These are phyloP conservation scores for Blastomyces emzantsi DNA, from an alignment of 2,329 filamentous ascomycete genomes.

Conservation along the genomic window DNA sequence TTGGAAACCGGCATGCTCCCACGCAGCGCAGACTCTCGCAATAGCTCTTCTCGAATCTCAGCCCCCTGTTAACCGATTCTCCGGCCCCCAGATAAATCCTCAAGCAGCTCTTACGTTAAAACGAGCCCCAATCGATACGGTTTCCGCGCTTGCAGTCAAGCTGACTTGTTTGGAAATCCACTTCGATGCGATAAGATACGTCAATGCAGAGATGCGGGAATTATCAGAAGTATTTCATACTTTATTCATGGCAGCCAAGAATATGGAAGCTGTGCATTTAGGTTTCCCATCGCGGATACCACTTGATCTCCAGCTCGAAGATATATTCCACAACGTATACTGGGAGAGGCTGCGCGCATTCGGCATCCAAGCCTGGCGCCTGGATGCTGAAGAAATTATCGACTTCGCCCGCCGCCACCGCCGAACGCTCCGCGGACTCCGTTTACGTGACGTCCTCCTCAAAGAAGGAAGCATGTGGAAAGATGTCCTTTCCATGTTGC, in stretches of 20 bases:
- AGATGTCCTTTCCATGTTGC: conserved; percentile 49
- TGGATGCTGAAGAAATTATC: conserved; percentile 53
- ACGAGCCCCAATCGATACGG: conserved; percentile 38
- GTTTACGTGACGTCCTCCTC: conserved; percentile 53
- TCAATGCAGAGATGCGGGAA: conserved; percentile 49
- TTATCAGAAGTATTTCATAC: conserved; percentile 50
- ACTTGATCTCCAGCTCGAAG: conserved; percentile 49
- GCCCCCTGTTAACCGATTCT: conserved; percentile 52
- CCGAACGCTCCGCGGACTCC: conserved; percentile 48
- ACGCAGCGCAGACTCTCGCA: conserved; percentile 51
- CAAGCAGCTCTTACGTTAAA: conserved; percentile 48
- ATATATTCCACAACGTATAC: conserved; percentile 53
- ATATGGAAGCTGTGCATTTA: conserved; percentile 55
- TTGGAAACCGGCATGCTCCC: conserved; percentile 55
- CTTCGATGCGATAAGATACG: conserved; percentile 50
- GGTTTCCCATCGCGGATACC: conserved; percentile 53
- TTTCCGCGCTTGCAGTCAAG: conserved; percentile 46
- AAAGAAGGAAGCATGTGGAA: conserved; percentile 53
- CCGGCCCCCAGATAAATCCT: conserved; percentile 54
- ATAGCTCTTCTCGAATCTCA: conserved; percentile 48
- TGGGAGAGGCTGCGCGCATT: conserved; percentile 56
- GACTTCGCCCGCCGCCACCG: conserved; percentile 48
- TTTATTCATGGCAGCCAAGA: conserved; percentile 51
- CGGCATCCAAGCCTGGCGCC: conserved; percentile 56
- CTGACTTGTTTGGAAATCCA: conserved; percentile 55